These are phyloP conservation scores for Avena sativa DNA, from an alignment of 176 grass and related monocot genomes.

Conservation along the genomic window DNA sequence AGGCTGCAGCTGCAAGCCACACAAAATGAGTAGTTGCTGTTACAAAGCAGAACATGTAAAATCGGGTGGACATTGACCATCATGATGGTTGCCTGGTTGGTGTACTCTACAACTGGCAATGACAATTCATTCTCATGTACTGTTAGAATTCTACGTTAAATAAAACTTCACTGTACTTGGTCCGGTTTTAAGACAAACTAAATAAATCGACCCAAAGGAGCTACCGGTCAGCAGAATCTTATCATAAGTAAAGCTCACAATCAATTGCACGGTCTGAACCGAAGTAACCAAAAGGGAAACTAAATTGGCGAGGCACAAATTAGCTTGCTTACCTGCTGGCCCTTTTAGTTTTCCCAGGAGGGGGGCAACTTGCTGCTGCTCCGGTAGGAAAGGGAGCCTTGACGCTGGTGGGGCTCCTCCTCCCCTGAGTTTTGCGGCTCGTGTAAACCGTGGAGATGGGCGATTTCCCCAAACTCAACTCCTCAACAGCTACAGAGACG, in stretches of 20 bases:
- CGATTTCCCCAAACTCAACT: slow-evolving; percentile 18
- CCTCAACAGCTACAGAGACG: neutral
- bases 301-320: neutral
- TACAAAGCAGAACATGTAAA: neutral
- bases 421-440: slow-evolving; percentile 13
- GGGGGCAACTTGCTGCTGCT: slow-evolving; percentile 50
- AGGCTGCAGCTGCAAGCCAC: neutral
- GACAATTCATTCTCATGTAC: neutral
- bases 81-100: neutral
- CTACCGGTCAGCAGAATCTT: neutral
- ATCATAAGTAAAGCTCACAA: slow-evolving; percentile 12
- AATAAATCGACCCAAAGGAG: neutral
- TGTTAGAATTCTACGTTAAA: neutral
- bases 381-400: neutral
- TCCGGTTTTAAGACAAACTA: neutral
- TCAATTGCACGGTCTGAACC: neutral
- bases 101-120: neutral
- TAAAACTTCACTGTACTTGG: neutral
- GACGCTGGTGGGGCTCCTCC: neutral
- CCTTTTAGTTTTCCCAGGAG: slow-evolving; percentile 23
- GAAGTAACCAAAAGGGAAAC: neutral
- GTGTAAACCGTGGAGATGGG: slow-evolving; percentile 47
- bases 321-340: slow-evolving; percentile 14
- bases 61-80: neutral
- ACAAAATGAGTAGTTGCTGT: neutral